Evolutionary conservation across 768 basidiomycete species (phyloP), one percentile per base, ranked within the genome.

Genomic region (Cantharellus anzutake): DNA sequence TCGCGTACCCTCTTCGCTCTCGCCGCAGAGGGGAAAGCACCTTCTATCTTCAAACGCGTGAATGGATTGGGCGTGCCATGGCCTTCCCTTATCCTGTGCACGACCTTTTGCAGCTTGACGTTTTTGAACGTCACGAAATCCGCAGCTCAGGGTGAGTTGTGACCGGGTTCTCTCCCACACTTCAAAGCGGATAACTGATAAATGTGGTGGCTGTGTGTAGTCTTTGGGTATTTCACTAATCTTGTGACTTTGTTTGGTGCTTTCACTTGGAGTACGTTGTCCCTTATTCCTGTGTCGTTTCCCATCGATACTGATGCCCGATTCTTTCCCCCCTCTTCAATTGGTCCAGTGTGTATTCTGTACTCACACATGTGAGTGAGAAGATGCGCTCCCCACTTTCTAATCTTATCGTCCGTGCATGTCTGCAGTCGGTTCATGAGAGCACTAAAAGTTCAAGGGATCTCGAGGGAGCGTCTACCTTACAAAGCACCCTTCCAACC

Each of bases 331-430:
- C n/a, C n/a, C n/a, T n/a, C n/a, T n/a, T n/a, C n/a, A n/a, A n/a
- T n/a, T n/a, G n/a, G n/a, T n/a, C 1, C 42, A 63, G 58, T 71
- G 65, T 69, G 77, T 55, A 83, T 84, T 60, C 65, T 74, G 51
- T 80, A 73, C 57, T 77, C 77, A 3, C 81, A 83, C 67, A 79
- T 82, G 78, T 81, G 65, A 59, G 78, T 66, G 14, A n/a, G n/a
- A n/a, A n/a, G n/a, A n/a, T n/a, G n/a, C n/a, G n/a, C 38, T 40
- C 3, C 37, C 51, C 11, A 29, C 5, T 20, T 3, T 16, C 5
- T 58, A 41, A 20, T 48, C 11, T 58, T 58, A 11, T 4, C n/a
- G 58, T 52, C 52, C 2, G 11, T 57, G 16, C 41, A 75, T 74
- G 40, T 61, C 38, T 52, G 34, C 62, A 74, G 75, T 55, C 73